Evolutionary conservation across 2,329 filamentous ascomycete species (phyloP), one percentile per base, ranked within the genome.

Genomic region (Aureobasidium sp.): DNA sequence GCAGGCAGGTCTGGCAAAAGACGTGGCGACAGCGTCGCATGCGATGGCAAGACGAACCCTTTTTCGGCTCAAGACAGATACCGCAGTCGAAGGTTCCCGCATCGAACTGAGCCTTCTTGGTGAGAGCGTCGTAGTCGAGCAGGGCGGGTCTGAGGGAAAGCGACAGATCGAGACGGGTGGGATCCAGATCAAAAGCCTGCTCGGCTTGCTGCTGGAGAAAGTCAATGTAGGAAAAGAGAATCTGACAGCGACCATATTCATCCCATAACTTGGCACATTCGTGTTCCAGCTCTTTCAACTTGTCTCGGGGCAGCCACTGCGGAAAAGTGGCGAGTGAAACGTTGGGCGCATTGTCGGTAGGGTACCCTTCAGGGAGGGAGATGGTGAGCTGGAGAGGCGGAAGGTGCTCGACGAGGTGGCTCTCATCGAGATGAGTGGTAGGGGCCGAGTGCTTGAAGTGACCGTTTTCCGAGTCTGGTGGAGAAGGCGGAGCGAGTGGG

Each of bases 1-100:
- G 85, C 2, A 98, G 74, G 64, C 93, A 98, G n/a, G 81, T 70
- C 16, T 85, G 73, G 68, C 93, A 98, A 65, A 97, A 98, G 32
- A 97, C 89, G 66, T 98, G 91, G 0, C 81, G 83, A 67, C 93
- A 98, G 55, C 85, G 82, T 40, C 86, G 70, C 77, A 97, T 84
- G 37, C 81, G 80, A 70, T 97, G 86, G 66, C 93, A 97, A 10
- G 75, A 79, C 0, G 74, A 70, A 1, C 93, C 93, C 66, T 94
- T 96, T 69, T 95, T 95, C 0, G 90, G 90, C 67, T 97, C 91
- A 41, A 96, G 70, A 65, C 90, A 96, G 42, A 97, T 79, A 1
- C 86, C 88, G 60, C 91, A 97, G 49, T 90, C 83, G 64, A 93
- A 96, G 0, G 88, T 95, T 61, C 85, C 86, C 59, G 81, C 82